These are phyloP conservation scores for Colletotrichum falcatum DNA, from an alignment of 2,329 filamentous ascomycete species.

Conservation along the genomic window DNA sequence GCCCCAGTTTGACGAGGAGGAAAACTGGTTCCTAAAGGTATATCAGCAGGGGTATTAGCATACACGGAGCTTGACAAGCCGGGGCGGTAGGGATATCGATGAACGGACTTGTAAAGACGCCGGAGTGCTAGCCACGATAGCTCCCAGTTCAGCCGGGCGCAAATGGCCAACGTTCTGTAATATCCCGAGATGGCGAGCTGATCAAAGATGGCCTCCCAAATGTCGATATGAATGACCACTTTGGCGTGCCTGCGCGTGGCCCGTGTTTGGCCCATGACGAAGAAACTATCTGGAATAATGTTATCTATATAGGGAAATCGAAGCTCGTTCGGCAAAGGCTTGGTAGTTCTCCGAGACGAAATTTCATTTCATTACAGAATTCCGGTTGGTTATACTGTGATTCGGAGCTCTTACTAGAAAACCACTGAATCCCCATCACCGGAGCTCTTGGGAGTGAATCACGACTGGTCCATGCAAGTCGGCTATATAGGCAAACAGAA, in stretches of 20 bases:
- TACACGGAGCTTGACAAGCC: background rate
- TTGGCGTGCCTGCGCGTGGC: background rate
- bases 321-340: background rate
- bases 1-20: background rate
- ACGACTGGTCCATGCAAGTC: too few relatives aligned
- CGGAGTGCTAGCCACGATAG: background rate
- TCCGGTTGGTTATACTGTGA: background rate
- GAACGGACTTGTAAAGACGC: slow-evolving; percentile 20
- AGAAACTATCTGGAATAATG: background rate
- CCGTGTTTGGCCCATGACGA: background rate
- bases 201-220: slow-evolving; percentile 8
- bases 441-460: background rate
- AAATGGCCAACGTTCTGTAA: slow-evolving; percentile 6
- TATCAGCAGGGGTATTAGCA: background rate
- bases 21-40: background rate
- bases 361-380: too few relatives aligned
- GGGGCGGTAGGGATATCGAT: background rate
- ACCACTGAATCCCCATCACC: too few relatives aligned
- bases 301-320: too few relatives aligned
- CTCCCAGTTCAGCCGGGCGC: background rate
- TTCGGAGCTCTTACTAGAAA: background rate
- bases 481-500: background rate
- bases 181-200: background rate
- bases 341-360: background rate
- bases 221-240: background rate